phyloP scores from a whole-genome alignment of 2,329 filamentous ascomycete genomes.

The Neonectria neomacrospora region DNA sequence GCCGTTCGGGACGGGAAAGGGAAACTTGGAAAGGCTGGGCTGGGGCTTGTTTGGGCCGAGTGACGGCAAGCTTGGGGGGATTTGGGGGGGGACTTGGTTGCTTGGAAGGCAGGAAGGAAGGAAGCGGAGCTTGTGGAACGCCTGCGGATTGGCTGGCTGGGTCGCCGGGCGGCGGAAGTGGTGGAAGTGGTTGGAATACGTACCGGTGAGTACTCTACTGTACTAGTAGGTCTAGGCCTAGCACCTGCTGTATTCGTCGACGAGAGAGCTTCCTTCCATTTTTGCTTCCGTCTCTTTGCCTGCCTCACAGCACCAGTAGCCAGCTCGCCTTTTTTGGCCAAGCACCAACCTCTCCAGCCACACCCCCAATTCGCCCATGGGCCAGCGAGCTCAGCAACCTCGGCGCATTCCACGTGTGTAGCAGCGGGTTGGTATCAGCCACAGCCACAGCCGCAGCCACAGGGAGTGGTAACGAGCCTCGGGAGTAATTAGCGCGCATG shows the following conservation, averaged over 20 bases:
- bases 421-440: background rate
- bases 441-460: background rate
- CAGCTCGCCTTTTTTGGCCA: background rate
- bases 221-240: background rate
- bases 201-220: background rate
- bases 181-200: conserved; percentile 18
- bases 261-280: too few species aligned
- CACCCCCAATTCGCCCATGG: background rate
- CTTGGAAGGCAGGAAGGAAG: conserved; percentile 5
- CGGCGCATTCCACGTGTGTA: background rate
- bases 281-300: background rate
- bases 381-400: background rate
- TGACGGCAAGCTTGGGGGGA: conserved; percentile 8
- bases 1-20: conserved; percentile 16
- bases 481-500: background rate
- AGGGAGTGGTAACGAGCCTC: background rate
- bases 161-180: conserved; percentile 5
- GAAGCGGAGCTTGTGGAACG: conserved; percentile 20
- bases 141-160: conserved; percentile 12
- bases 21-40: conserved; percentile 31
- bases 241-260: background rate
- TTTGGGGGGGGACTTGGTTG: background rate
- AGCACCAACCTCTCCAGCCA: background rate
- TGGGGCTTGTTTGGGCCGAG: conserved; percentile 23
- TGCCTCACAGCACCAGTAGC: background rate